Conservation (phyloP, 768 basidiomycete species). For the Suillus discolor region DNA sequence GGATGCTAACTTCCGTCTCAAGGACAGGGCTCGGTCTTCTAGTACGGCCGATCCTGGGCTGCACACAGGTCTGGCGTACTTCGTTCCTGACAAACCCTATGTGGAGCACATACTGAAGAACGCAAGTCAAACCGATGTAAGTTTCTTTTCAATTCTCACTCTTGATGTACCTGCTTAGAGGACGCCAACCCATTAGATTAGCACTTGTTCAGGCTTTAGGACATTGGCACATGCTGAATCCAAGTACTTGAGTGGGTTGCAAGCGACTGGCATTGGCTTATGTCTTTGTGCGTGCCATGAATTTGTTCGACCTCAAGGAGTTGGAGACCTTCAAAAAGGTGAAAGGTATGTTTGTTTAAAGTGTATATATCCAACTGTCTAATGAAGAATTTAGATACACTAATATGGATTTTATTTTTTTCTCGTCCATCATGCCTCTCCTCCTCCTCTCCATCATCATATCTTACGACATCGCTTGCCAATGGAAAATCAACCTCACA, state of each 20-base stretch:
- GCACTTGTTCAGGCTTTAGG: slow-evolving; percentile 31
- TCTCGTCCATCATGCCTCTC: slow-evolving; percentile 9
- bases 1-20: slow-evolving; percentile 32
- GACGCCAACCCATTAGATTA: slow-evolving; percentile 24
- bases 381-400: neutral
- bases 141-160: neutral
- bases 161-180: neutral
- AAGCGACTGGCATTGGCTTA: slow-evolving; percentile 30
- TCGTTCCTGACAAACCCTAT: slow-evolving; percentile 29
- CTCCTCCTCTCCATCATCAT: no score
- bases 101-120: slow-evolving; percentile 24
- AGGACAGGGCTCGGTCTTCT: slow-evolving; percentile 21
- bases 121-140: slow-evolving; percentile 23
- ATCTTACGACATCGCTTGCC: no score
- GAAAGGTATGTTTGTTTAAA: slow-evolving; percentile 16
- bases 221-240: slow-evolving; percentile 27
- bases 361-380: neutral
- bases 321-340: slow-evolving; percentile 26
- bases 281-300: slow-evolving; percentile 35
- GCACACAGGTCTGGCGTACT: slow-evolving; percentile 25
- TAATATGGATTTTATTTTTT: slow-evolving; percentile 41
- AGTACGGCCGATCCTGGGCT: slow-evolving; percentile 21
- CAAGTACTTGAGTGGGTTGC: slow-evolving; percentile 21
- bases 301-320: slow-evolving; percentile 27
- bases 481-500: no score